These are phyloP conservation scores for Pseudogymnoascus sp. DNA, from an alignment of 2,329 filamentous ascomycete genomes.

Conservation along the genomic window DNA sequence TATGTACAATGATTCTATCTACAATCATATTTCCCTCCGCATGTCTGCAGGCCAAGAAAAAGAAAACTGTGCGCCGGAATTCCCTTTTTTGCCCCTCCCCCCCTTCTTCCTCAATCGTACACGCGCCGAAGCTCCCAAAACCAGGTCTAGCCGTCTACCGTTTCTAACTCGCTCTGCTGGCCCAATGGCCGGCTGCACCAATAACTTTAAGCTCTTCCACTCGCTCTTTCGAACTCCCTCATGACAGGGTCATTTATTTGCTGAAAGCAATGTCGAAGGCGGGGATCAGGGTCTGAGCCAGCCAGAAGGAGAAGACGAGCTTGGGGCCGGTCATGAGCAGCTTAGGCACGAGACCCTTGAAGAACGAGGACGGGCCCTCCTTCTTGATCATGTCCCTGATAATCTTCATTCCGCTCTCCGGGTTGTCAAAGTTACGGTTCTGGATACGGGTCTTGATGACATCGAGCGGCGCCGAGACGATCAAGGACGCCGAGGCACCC, in stretches of 20 bases:
- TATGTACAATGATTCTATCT: constrained; percentile 9
- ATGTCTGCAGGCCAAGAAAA: background rate
- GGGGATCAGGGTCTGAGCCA: constrained; percentile 95
- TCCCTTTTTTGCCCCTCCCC: background rate
- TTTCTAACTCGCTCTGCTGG: constrained; percentile 7
- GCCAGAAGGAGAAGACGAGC: constrained; percentile 99
- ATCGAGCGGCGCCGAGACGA: constrained; percentile 93
- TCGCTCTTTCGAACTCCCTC: background rate
- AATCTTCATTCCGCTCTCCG: constrained; percentile 88
- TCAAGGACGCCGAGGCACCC: constrained; percentile 87
- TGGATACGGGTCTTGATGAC: constrained; percentile 98
- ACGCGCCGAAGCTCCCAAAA: constrained; percentile 8
- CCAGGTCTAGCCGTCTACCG: constrained; percentile 6
- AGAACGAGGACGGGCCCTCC: constrained; percentile 82
- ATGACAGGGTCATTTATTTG: background rate
- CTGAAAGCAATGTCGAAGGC: constrained; percentile 61
- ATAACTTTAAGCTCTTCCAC: background rate
- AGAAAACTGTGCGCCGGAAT: background rate
- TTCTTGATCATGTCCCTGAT: constrained; percentile 87
- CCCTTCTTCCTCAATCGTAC: background rate
- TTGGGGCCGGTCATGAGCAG: constrained; percentile 98
- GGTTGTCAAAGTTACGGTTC: constrained; percentile 98
- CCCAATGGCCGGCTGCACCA: background rate
- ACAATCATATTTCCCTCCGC: constrained; percentile 7
- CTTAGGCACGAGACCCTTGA: constrained; percentile 97